Percentiles rank a stretch among this genome's conserved stretches.
phyloP scores from a whole-genome alignment of 768 basidiomycete species.

The Tulasnella sp. region DNA sequence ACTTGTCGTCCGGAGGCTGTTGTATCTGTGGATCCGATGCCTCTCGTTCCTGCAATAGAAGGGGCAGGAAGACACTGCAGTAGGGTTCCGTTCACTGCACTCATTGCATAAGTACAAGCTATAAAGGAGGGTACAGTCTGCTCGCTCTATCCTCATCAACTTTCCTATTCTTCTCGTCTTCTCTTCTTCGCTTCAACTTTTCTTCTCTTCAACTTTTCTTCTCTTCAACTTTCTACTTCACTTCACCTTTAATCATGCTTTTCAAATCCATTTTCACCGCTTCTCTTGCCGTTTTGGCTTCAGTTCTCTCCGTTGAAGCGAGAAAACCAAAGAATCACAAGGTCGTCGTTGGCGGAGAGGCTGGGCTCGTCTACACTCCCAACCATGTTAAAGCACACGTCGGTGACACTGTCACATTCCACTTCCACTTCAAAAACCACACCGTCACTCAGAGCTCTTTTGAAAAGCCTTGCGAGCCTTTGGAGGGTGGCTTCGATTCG shows the following conservation, averaged over 20 bases:
- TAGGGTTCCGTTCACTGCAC: no score
- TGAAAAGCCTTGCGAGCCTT: background rate
- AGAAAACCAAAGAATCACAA: background rate
- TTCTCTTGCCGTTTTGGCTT: background rate
- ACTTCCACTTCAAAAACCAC: background rate
- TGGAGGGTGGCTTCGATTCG: background rate
- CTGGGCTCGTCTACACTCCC: conserved; percentile 4
- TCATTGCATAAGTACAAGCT: no score
- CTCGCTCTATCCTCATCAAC: background rate
- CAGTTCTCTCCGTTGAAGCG: background rate
- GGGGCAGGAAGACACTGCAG: no score
- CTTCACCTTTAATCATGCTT: background rate
- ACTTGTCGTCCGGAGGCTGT: no score
- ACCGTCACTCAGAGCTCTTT: conserved; percentile 7
- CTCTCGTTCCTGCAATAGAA: no score
- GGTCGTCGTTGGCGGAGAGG: conserved; percentile 3
- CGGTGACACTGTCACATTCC: background rate
- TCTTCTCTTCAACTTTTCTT: no score
- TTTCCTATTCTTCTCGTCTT: background rate
- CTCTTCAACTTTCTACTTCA: background rate
- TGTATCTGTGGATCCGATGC: no score
- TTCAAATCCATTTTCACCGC: background rate
- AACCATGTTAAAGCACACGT: background rate
- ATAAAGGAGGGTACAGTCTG: background rate
- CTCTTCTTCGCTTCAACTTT: background rate